These are phyloP conservation scores for Backusella morwellensis DNA, from an alignment of 192 early-diverging fungal genomes.

Conservation along the genomic window DNA sequence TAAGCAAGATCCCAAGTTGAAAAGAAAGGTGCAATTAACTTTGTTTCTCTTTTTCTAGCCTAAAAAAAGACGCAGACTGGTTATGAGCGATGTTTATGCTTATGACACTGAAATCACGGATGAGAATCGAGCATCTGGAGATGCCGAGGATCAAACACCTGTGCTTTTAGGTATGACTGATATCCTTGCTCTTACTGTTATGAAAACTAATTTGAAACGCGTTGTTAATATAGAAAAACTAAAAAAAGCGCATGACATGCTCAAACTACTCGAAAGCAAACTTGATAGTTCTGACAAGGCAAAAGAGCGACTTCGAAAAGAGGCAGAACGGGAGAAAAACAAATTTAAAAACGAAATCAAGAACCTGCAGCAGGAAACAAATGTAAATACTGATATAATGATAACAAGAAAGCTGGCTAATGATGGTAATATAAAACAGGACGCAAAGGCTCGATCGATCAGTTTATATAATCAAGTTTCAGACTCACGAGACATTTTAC, in stretches of 20 bases:
- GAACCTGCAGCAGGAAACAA: background rate
- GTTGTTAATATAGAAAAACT: background rate
- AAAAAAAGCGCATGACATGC: background rate
- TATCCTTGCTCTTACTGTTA: background rate
- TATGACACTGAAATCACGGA: background rate
- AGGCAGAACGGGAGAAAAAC: background rate
- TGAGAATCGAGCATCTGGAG: background rate
- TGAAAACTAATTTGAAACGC: background rate
- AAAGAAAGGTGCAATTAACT: background rate
- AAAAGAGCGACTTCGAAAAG: background rate
- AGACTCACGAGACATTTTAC: background rate
- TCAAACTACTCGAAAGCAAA: background rate
- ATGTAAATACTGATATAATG: background rate
- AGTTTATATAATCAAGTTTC: background rate
- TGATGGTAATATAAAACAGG: background rate
- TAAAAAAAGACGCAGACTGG: background rate
- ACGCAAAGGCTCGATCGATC: background rate
- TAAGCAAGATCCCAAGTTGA: background rate
- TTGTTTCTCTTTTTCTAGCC: background rate
- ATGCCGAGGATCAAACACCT: background rate
- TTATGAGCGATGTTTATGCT: background rate
- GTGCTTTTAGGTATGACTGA: background rate
- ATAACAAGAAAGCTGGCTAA: background rate
- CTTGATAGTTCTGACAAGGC: background rate
- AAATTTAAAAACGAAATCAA: background rate